Conservation (phyloP, 257 asterid species). For the Nicotiana benthamiana region DNA sequence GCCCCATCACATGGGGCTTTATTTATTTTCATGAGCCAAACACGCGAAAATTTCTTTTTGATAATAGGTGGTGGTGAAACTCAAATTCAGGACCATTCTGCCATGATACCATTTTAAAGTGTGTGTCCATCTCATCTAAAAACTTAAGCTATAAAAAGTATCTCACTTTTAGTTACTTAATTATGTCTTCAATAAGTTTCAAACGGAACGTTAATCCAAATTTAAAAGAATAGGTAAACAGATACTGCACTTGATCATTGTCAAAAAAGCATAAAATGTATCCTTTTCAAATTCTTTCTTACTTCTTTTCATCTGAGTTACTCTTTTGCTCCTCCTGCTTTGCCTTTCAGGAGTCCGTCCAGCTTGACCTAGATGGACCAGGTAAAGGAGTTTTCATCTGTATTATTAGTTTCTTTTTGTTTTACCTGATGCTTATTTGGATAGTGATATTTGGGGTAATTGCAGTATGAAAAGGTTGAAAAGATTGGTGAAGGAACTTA, state of each 20-base stretch:
- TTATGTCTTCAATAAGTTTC: not conserved
- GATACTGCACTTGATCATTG: not conserved
- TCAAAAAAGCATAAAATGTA: not conserved
- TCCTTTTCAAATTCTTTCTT: not conserved
- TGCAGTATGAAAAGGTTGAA: constrained; percentile 90
- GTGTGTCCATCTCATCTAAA: too few relatives aligned
- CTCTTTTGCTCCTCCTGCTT: not conserved
- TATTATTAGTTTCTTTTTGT: not conserved
- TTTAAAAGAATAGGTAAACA: not conserved
- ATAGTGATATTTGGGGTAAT: constrained; percentile 13
- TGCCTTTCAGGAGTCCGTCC: constrained; percentile 18
- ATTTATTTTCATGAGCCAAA: too few relatives aligned
- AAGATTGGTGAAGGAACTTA: constrained; percentile 97
- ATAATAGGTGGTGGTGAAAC: too few relatives aligned
- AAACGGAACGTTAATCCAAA: not conserved
- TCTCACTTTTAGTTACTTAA: too few relatives aligned
- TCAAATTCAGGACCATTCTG: too few relatives aligned
- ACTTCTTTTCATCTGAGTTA: not conserved
- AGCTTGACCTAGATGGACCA: constrained; percentile 58
- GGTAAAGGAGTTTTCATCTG: constrained; percentile 33
- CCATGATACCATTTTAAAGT: too few relatives aligned
- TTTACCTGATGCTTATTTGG: not conserved
- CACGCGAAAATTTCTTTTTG: too few relatives aligned
- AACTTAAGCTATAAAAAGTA: too few relatives aligned
- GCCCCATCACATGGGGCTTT: too few relatives aligned